These are phyloP conservation scores for Mallotus nudiflorus DNA, from an alignment of 345 rosid species.

Conservation along the genomic window DNA sequence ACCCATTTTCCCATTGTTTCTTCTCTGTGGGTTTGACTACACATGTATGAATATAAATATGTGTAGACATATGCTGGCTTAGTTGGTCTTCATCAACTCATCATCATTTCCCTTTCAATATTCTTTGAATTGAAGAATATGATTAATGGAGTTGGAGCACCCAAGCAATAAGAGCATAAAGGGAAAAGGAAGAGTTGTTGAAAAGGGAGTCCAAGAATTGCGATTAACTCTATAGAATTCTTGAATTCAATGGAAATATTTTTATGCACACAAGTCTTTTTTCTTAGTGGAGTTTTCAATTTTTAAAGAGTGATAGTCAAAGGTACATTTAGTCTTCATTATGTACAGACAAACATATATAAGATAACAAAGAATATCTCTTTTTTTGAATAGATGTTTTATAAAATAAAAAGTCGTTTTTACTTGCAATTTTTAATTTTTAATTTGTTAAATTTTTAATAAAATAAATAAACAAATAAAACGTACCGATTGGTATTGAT, in stretches of 20 bases:
- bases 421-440: too few species aligned
- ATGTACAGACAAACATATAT: too few species aligned
- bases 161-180: background rate
- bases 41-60: too few species aligned
- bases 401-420: too few species aligned
- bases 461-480: too few species aligned
- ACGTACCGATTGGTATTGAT: too few species aligned
- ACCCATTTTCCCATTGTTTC: slow-evolving; percentile 18
- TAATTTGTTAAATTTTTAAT: too few species aligned
- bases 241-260: background rate
- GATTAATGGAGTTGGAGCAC: background rate
- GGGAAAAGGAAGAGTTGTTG: background rate
- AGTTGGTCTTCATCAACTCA: slow-evolving; percentile 5
- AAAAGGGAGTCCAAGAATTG: slow-evolving; percentile 14
- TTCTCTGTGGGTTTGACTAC: slow-evolving; percentile 21
- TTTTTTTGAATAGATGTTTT: too few species aligned
- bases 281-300: background rate
- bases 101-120: background rate
- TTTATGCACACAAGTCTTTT: background rate
- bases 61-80: background rate
- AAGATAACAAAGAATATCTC: too few species aligned
- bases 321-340: slow-evolving; percentile 5
- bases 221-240: background rate
- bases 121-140: background rate
- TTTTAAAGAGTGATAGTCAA: background rate